Conservation (phyloP, 2,329 filamentous ascomycete genomes). For the Cladosporium sp. region DNA sequence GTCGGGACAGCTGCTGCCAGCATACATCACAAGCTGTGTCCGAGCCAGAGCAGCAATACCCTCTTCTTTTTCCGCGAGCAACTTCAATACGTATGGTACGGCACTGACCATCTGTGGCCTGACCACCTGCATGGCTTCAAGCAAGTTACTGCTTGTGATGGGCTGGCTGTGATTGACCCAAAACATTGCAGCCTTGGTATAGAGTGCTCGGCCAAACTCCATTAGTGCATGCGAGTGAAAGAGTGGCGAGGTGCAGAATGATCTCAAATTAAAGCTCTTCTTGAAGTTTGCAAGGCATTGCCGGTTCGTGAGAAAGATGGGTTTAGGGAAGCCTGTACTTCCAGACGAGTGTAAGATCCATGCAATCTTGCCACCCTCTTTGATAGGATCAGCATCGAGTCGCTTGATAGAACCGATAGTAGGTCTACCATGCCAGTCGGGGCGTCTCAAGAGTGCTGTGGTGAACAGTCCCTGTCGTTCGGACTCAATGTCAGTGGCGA, state of each 20-base stretch:
- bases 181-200: conserved; percentile 47
- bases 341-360: conserved; percentile 52
- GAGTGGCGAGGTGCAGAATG: conserved; percentile 54
- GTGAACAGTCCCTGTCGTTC: conserved; percentile 30
- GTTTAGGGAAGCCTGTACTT: conserved; percentile 60
- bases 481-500: conserved; percentile 30
- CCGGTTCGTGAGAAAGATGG: conserved; percentile 55
- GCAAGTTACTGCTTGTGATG: conserved; percentile 41
- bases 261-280: conserved; percentile 43
- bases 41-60: conserved; percentile 37
- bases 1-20: conserved; percentile 32
- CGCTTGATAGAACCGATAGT: conserved; percentile 15
- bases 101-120: conserved; percentile 50
- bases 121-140: conserved; percentile 25
- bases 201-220: conserved; percentile 51
- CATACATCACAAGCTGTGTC: conserved; percentile 30
- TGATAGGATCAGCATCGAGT: conserved; percentile 16
- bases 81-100: conserved; percentile 62
- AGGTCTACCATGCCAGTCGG: conserved; percentile 20
- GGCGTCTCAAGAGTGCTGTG: conserved; percentile 23
- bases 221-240: conserved; percentile 59
- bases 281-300: conserved; percentile 48
- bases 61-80: conserved; percentile 55
- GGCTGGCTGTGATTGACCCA: conserved; percentile 55
- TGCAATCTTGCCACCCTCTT: conserved; percentile 32